Percentiles rank a stretch among this genome's conserved stretches.
Conservation (phyloP, 164 flowering plant genomes). For the Echeveria elegans region DNA sequence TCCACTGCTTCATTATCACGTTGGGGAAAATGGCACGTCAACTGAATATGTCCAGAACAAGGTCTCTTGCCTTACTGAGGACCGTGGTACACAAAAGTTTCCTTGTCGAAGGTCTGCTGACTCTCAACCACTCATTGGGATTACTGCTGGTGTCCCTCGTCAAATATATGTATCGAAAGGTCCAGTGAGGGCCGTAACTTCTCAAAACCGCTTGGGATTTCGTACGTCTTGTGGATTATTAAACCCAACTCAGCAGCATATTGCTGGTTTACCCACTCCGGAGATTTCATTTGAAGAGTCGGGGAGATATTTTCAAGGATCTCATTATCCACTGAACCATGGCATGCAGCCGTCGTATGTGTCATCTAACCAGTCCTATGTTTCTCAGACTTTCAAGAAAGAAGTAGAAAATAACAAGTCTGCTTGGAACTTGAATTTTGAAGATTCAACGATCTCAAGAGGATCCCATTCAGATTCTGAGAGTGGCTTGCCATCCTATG, state of each 20-base stretch:
- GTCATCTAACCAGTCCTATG: background rate
- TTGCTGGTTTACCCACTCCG: background rate
- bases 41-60: background rate
- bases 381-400: background rate
- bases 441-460: conserved; percentile 18
- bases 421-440: conserved; percentile 13
- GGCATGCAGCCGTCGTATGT: background rate
- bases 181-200: background rate
- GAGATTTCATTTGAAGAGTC: background rate
- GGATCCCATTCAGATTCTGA: conserved; percentile 9
- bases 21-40: background rate
- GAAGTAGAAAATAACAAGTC: conserved; percentile 30
- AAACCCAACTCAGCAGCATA: background rate
- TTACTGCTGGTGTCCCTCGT: background rate
- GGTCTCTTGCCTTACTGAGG: background rate
- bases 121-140: background rate
- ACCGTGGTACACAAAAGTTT: background rate
- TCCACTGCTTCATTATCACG: background rate
- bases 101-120: background rate
- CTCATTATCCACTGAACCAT: background rate
- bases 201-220: background rate
- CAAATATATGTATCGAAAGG: background rate
- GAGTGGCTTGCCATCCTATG: conserved; percentile 12
- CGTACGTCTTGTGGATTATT: background rate
- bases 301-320: background rate